Conservation (phyloP, 257 asterid species). For the Solanum sparsipilum region DNA sequence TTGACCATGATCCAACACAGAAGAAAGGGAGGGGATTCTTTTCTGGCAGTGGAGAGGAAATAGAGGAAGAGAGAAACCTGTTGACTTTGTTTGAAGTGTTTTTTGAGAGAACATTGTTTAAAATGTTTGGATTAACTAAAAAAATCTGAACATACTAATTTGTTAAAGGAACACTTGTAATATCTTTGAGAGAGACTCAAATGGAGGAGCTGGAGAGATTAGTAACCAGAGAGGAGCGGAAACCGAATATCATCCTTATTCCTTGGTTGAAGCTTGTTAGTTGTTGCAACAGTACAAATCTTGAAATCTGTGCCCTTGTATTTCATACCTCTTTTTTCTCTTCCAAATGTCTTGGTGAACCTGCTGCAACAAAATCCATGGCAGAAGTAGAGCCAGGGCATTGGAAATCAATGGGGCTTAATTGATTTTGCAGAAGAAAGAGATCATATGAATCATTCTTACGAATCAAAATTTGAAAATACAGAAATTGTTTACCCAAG, state of each 20-base stretch:
- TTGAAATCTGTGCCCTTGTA: not conserved
- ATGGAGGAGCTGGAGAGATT: not conserved
- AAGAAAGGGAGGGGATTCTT: not conserved
- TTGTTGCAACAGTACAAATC: not conserved
- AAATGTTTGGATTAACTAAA: not conserved
- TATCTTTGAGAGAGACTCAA: not conserved
- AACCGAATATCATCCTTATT: not conserved
- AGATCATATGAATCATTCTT: not conserved
- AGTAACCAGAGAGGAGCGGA: not conserved
- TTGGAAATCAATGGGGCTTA: not conserved
- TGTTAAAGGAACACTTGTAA: not conserved
- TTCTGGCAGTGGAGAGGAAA: not conserved
- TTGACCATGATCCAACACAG: not conserved
- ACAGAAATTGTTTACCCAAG: not conserved
- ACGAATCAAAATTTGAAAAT: not conserved
- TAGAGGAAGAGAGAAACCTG: not conserved
- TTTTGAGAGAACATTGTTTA: not conserved
- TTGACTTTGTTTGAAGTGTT: not conserved
- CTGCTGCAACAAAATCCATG: not conserved
- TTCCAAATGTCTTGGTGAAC: not conserved
- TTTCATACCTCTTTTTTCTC: not conserved
- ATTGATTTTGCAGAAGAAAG: not conserved
- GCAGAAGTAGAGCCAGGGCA: not conserved
- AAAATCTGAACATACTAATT: not conserved
- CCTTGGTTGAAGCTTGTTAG: not conserved